These are phyloP conservation scores for Udeniomyces megalosporus DNA, from an alignment of 768 basidiomycete genomes.

Conservation along the genomic window DNA sequence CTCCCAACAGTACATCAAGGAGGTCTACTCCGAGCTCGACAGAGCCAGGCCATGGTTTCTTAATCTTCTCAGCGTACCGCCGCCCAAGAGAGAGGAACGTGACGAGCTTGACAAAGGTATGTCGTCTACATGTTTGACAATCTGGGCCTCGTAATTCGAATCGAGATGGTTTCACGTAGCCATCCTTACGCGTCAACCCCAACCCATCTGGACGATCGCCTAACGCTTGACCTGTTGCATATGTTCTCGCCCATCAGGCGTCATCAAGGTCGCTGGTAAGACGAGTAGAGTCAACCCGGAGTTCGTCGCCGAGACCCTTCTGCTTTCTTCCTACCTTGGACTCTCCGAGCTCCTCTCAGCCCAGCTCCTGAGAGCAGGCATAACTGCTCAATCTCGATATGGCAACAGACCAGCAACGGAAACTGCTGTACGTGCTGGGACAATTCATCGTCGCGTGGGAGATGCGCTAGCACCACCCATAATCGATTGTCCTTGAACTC, in stretches of 20 bases:
- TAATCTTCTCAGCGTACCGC: constrained; percentile 31
- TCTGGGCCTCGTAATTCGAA: not conserved
- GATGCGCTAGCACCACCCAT: no score
- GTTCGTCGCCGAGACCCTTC: constrained; percentile 58
- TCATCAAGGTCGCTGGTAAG: constrained; percentile 36
- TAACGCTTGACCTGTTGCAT: no score
- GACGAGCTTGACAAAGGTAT: constrained; percentile 22
- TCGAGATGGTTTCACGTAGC: not conserved
- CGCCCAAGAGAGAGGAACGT: constrained; percentile 18
- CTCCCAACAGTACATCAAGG: constrained; percentile 5
- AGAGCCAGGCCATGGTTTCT: constrained; percentile 37
- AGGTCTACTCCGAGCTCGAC: constrained; percentile 23
- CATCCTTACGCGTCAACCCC: no score
- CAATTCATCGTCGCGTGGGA: no score
- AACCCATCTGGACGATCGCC: no score
- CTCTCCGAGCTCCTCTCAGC: constrained; percentile 71
- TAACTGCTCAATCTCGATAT: constrained; percentile 31
- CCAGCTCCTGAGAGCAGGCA: constrained; percentile 17
- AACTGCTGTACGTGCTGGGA: not conserved
- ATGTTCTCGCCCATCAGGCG: no score
- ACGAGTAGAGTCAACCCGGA: constrained; percentile 59
- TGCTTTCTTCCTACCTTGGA: constrained; percentile 63
- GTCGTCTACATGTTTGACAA: not conserved
- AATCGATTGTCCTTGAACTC: no score
- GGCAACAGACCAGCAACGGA: constrained; percentile 42